These are phyloP conservation scores for Chrysoporthe deuterocubensis DNA, from an alignment of 2,329 filamentous ascomycete genomes.

Conservation along the genomic window DNA sequence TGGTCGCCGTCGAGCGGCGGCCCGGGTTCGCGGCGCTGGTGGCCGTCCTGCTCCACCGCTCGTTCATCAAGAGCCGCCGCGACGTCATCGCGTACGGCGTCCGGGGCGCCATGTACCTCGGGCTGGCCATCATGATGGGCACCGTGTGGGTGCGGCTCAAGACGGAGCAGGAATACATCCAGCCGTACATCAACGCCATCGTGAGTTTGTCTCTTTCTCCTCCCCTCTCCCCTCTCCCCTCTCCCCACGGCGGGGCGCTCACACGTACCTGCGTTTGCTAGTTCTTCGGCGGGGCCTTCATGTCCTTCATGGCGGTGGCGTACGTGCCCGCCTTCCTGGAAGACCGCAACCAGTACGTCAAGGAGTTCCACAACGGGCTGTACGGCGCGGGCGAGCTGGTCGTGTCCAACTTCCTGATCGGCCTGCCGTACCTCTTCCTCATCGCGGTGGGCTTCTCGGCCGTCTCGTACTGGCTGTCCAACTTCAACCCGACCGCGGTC, in stretches of 20 bases:
- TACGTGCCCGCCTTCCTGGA: constrained; percentile 86
- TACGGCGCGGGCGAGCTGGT: constrained; percentile 76
- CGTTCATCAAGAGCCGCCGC: constrained; percentile 82
- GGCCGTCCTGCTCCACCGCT: constrained; percentile 72
- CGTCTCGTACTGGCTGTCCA: constrained; percentile 79
- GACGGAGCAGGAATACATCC: constrained; percentile 72
- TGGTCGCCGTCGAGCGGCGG: constrained; percentile 36
- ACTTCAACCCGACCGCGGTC: constrained; percentile 71
- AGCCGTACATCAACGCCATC: constrained; percentile 82
- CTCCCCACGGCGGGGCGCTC: background rate
- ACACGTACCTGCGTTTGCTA: background rate
- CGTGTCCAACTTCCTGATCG: constrained; percentile 80
- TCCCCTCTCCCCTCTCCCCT: background rate
- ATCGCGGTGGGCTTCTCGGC: constrained; percentile 77
- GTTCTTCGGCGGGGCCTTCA: constrained; percentile 75
- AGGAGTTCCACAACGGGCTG: constrained; percentile 81
- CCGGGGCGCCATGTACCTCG: constrained; percentile 79
- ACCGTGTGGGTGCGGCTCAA: constrained; percentile 81
- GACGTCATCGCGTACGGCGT: constrained; percentile 86
- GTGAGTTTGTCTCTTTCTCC: constrained; percentile 38
- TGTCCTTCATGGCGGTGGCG: constrained; percentile 82
- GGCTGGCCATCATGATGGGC: constrained; percentile 83
- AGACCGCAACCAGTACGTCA: constrained; percentile 72
- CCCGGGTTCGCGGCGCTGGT: constrained; percentile 57
- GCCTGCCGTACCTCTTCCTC: constrained; percentile 78